Evolutionary conservation across 495 filamentous ascomycete genomes (phyloP), one percentile per base, ranked within the genome.

Genomic region (Aspergillus conjunctus): DNA sequence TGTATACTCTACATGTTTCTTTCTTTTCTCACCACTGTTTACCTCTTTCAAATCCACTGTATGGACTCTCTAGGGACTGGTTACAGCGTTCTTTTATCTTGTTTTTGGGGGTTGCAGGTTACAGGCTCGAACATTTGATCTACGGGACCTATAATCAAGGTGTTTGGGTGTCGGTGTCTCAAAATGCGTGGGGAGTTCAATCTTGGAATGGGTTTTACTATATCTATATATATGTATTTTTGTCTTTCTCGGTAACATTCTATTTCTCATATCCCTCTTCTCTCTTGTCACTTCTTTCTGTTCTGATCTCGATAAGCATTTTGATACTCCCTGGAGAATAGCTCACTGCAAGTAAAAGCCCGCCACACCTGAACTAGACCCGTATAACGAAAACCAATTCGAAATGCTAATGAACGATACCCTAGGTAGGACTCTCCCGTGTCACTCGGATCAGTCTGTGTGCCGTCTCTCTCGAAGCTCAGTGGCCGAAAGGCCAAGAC

Each of bases 1-100:
- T 75, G 71, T 77, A 73, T 67, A 69, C 45, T 70, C 63, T 71
- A 74, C 69, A 72, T 73, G 67, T 30, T 45, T 31, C 8, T 17
- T 56, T 46, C 31, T 45, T 56, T 56, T 33, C 31, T 46, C 21
- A 17, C 26, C 45, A 46, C 43, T 55, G 30, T 55, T 54, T 26
- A 30, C 43, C 51, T 53, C 30, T 18, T 53, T 53, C 30, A n/a
- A 33, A 10, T 26, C 33, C 33, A 43, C 14, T 55, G 18, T 48
- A 18, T 22, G 20, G 44, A 48, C 7, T 18, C 4, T 11, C 15
- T 4, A 48, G 18, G 17, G 48, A 4, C 20, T 48, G 18, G 26
- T 26, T 48, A 48, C 18, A 20, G 51, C 51, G 33, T 53, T 37
- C 32, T 10, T 20, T 37, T 53, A 14, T 17, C 30, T 53, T 20